Evolutionary conservation across 2,329 filamentous ascomycete genomes (phyloP).

Genomic region (Phoma sp.): DNA sequence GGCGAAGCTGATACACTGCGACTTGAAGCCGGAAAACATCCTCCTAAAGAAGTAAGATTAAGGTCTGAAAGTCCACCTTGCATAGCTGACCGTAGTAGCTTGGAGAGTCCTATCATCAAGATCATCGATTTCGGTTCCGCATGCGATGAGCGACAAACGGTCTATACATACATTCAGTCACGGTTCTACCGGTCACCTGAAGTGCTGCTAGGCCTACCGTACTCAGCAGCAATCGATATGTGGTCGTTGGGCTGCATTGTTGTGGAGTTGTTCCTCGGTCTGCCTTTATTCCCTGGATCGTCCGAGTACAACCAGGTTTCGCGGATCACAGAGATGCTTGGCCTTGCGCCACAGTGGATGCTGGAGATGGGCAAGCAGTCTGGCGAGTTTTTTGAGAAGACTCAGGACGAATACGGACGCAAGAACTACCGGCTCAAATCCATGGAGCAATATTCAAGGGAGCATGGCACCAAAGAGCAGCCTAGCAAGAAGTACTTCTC

Average conservation of each 20-base stretch:
- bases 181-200: conserved; percentile 97
- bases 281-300: conserved; percentile 94
- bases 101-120: conserved; percentile 99
- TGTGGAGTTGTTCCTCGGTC: conserved; percentile 92
- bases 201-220: conserved; percentile 91
- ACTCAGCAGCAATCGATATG: conserved; percentile 99
- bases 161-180: conserved; percentile 99
- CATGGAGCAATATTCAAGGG: conserved; percentile 96
- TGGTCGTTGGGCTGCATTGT: conserved; percentile 99
- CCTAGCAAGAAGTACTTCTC: conserved; percentile 99
- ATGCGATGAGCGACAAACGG: conserved; percentile 96
- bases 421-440: conserved; percentile 91
- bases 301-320: conserved; percentile 99
- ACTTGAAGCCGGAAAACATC: conserved; percentile 98
- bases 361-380: conserved; percentile 98
- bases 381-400: conserved; percentile 95
- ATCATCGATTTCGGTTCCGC: conserved; percentile 99
- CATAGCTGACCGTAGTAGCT: conserved; percentile 54
- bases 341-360: conserved; percentile 98
- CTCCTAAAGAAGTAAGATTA: conserved; percentile 93
- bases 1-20: conserved; percentile 95
- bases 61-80: conserved; percentile 32
- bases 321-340: conserved; percentile 96
- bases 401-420: conserved; percentile 87
- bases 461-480: conserved; percentile 96